Conservation (phyloP, 495 filamentous ascomycete species). For the Massariosphaeria phaeospora region DNA sequence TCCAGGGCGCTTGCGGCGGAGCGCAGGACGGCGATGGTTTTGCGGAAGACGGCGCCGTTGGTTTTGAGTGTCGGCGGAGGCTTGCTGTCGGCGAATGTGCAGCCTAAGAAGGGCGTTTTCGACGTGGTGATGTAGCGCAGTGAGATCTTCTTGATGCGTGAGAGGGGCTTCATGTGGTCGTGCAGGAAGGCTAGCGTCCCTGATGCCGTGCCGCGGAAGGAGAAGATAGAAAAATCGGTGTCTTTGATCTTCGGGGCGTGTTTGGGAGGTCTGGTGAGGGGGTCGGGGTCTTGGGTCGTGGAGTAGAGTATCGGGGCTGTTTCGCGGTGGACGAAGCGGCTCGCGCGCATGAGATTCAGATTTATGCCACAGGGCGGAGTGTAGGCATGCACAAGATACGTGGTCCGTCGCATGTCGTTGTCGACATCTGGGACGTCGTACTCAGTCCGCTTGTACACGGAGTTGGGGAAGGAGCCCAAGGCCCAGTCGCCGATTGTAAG, state of each 20-base stretch:
- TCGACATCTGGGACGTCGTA: constrained; percentile 10
- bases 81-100: not conserved
- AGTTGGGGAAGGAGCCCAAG: constrained; percentile 1
- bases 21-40: not conserved
- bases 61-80: constrained; percentile 9
- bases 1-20: not conserved
- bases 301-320: not conserved
- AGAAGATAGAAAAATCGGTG: too few species aligned
- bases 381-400: not conserved
- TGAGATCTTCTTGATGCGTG: not conserved
- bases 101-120: constrained; percentile 5
- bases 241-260: too few species aligned
- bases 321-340: not conserved
- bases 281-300: too few species aligned
- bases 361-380: not conserved
- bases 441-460: constrained; percentile 5
- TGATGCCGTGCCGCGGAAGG: constrained; percentile 13
- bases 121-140: constrained; percentile 5
- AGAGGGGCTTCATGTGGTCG: constrained; percentile 2
- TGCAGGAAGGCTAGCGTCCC: constrained; percentile 11
- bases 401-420: constrained; percentile 1
- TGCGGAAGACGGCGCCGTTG: not conserved
- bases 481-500: constrained; percentile 12
- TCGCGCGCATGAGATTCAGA: constrained; percentile 9
- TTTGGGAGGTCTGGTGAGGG: too few species aligned